Evolutionary conservation across 345 rosid genomes (phyloP), one percentile per base, ranked within the genome.

Genomic region (Gossypium bickii): DNA sequence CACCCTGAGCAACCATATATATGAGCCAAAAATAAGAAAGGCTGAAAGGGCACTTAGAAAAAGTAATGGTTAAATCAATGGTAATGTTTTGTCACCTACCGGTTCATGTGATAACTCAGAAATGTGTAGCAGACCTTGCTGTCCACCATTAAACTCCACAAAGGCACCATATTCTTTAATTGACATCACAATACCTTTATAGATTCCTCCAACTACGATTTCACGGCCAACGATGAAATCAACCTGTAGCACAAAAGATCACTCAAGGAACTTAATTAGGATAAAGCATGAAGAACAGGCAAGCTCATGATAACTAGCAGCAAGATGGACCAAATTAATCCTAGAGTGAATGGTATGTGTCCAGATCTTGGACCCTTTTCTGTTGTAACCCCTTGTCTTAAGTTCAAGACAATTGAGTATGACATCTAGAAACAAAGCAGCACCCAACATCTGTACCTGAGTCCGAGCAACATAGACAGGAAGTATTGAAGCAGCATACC

Each of bases 81-180:
- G 12, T 2, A 20, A 12, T 27, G 10, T 7, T 20, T 53, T 15
- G 25, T 44, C 16, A 79, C 90, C 55, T 85, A 95, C 98, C 82
- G 89, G 93, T 76, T 85, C 93, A 82, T 95, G 97, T 71, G 99
- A 93, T 75, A 95, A 77, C 86, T 95, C 99, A 45, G 99, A 93
- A 78, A 95, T 80, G 80, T 95, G 98, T 58, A 95, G 88, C 80
- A 95, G 79, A 71, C 97, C 99, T 74, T 88, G 92, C 74, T 95
- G 98, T 67, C 99, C 98, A 77, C 99, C 99, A 83, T 83, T 91
- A 63, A 95, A 95, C 87, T 93, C 97, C 80, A 95, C 92, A 76
- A 95, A 93, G 58, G 99, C 99, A 66, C 99, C 99, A 64, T 95
- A 95, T 82, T 95, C 98, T 86, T 95, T 95, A 29, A 95, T 76